Evolutionary conservation across 1,284 basidiomycete genomes (phyloP), one percentile per base, ranked within the genome.

Genomic region (Sporisorium reilianum): DNA sequence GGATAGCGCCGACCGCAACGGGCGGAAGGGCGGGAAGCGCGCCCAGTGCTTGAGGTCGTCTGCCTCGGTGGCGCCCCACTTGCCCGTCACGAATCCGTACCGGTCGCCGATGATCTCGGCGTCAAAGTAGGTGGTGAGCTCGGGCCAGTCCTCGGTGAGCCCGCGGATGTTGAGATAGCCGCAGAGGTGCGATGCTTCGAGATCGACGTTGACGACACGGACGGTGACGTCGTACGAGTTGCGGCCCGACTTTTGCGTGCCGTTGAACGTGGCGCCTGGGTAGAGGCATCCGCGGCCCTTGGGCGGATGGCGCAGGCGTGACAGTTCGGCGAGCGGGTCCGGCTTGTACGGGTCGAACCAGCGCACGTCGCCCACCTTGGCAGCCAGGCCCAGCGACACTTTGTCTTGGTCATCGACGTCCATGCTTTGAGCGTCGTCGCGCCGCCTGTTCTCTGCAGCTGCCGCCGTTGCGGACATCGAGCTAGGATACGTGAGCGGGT

Each of bases 161-260:
- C 83, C 83, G 14, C 77, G 68, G 41, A 85, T 85, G 55, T 83
- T 81, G 58, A 85, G 78, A 42, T 81, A 83, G 42, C 83, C 83
- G 30, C 80, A 80, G 12, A 83, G 67, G 41, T 76, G 76, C 10
- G 80, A 82, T 1, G 78, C 64, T 40, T 66, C 63, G 23, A 84
- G 57, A 50, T 84, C 82, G 16, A 84, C 79, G 44, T 83, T 79
- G 46, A 82, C 75, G 20, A 83, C 78, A 32, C 77, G 69, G 10
- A 83, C 82, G 3, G 73, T 74, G 30, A 84, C 83, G 25, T 81
- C 75, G 58, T 84, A 83, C 53, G 69, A 78, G 44, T 77, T 80
- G n/a, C 71, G 58, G 6, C 78, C 80, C 11, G 76, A 79, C 36
- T 71, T 79, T 48, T 84, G 81, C 32, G 79, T 79, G 26, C 82